Evolutionary conservation across 2,329 filamentous ascomycete genomes (phyloP), one percentile per base, ranked within the genome.

Genomic region (Penicillium carneum): DNA sequence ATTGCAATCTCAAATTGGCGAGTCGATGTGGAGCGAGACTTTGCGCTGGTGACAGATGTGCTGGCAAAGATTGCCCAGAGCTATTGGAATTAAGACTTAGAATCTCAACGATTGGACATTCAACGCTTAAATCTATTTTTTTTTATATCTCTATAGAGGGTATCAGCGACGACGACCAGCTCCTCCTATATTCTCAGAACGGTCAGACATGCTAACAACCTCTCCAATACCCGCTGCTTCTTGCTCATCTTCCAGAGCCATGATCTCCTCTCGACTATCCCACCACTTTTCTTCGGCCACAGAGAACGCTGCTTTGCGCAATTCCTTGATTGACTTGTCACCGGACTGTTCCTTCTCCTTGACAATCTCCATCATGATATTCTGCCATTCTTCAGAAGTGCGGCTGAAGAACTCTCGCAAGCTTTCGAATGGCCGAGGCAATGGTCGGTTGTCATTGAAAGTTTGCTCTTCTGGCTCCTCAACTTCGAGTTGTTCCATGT

Each of bases 231-330:
- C 93, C 36, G 93, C 92, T 50, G 91, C 93, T 78, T 97, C 94
- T 81, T 98, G 93, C 81, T 97, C 94, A 78, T 97, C 94, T 79
- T 99, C 95, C 72, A 98, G 79, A 7, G 88, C 90, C 56, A 89
- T 90, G 67, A 99, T 91, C 80, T 98, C 94, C 81, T 99, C 95
- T 70, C 95, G 86, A 74, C 90, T 93, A 82, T 97, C 95, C 95
- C 95, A 99, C 95, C 95, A 99, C 77, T 96, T 97, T 80, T 93
- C 91, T 78, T 99, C 95, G 42, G 93, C 93, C 66, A 92, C 84
- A 73, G 92, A 90, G 76, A 97, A 99, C 1, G 93, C 95, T 74
- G 88, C 88, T 71, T 93, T 90, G 77, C 96, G 93, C 71, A 98
- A 88, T 81, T 98, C 95, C 82, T 99, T 99, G 72, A 96, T 82